Base-by-base conservation (phyloP, 2,329 filamentous ascomycete genomes). In the Plectosphaerella cucumerina region DNA sequence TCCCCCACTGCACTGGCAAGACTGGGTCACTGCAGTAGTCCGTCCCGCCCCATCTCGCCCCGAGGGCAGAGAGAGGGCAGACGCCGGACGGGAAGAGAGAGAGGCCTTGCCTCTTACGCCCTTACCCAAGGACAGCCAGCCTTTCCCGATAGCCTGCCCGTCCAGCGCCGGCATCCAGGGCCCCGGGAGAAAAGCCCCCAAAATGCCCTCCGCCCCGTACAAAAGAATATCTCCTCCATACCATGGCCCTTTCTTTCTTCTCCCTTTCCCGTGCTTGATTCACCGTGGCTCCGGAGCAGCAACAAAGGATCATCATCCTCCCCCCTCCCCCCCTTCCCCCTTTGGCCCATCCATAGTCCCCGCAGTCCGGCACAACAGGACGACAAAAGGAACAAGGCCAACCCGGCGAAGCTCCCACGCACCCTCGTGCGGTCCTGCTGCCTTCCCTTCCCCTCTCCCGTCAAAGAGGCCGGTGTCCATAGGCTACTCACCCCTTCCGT, bases 211-310 rank as follows among this genome's bases (percentile, higher is more conserved):
- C 33, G 33, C 35, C 21, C 48, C 49, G 34, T 22, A 23, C 45
- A 23, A 42, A 43, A 48, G 44, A 46, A 50, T 50, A 22, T 45
- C 33, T 46, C 34, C 34, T 43, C 34, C n/a, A 17, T 22, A 21
- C 44, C 11, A n/a, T 44, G 12, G 34, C 22, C 22, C 23, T 35
- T 18, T 47, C 44, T 41, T 23, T 31, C 37, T 47, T 35, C 44
- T 50, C 39, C 17, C 34, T 47, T 26, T 43, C 22, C 21, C 47
- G 17, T 35, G 17, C 21, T 52, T 52, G 20, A 44, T 49, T 49
- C 49, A 52, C 47, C 26, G 37, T 26, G 21, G 21, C 26, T 10
- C 20, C 26, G 41, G 49, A 41, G 47, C 41, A 42, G 35, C 44
- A 49, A 44, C 42, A 23, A 43, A 49, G 31, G 35, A 21, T 14